These are phyloP conservation scores for Mollisiaceae sp. DNA, from an alignment of 2,329 filamentous ascomycete genomes.

Conservation along the genomic window DNA sequence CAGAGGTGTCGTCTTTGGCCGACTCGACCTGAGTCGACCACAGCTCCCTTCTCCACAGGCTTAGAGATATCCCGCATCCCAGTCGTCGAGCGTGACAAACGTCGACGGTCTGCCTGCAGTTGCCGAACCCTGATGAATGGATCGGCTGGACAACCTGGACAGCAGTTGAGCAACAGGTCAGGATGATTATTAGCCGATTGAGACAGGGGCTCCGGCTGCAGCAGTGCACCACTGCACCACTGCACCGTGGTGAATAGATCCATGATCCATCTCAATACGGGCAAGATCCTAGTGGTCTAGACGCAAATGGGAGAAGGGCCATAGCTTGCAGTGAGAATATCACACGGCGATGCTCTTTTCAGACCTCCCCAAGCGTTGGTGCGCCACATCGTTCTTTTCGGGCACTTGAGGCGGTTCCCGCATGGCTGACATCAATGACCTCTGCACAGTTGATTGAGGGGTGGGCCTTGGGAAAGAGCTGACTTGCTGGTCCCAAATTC, in stretches of 20 bases:
- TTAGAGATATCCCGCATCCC: not conserved
- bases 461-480: no score
- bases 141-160: not conserved
- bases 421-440: not conserved
- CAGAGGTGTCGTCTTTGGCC: not conserved
- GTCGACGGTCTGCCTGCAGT: conserved; percentile 1
- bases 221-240: not conserved
- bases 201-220: not conserved
- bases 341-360: not conserved
- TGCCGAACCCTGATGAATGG: not conserved
- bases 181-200: not conserved
- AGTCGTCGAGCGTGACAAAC: no score
- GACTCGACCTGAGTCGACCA: not conserved
- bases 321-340: no score
- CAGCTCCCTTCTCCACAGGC: not conserved
- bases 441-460: not conserved
- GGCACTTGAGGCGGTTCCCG: not conserved
- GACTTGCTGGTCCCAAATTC: no score
- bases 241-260: not conserved
- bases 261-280: not conserved
- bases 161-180: not conserved
- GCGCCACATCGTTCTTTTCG: not conserved
- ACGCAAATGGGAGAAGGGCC: not conserved
- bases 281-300: not conserved
- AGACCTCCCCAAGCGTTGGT: not conserved